Conservation (phyloP, 352 stramenopile species). For the Peronospora tabacina region DNA sequence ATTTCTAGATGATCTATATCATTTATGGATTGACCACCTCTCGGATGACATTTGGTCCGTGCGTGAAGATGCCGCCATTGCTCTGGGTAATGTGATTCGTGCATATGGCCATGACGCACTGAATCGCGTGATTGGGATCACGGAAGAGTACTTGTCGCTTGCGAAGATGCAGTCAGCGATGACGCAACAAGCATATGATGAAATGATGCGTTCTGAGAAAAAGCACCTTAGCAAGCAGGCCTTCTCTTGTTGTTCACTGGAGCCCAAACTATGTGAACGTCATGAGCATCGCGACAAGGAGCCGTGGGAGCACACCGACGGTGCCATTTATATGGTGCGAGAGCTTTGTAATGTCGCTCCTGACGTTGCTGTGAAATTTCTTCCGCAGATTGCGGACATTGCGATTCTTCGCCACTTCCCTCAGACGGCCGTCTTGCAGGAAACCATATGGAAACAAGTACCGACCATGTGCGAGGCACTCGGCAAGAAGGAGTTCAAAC, state of each 20-base stretch:
- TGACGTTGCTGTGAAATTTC: conserved; percentile 39
- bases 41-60: conserved; percentile 97
- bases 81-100: conserved; percentile 89
- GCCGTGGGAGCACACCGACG: conserved; percentile 93
- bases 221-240: conserved; percentile 90
- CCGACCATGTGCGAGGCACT: conserved; percentile 61
- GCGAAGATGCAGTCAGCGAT: conserved; percentile 89
- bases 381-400: conserved; percentile 58
- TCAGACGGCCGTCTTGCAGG: conserved; percentile 63
- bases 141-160: conserved; percentile 61
- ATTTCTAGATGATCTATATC: conserved; percentile 83
- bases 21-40: conserved; percentile 91
- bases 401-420: conserved; percentile 72
- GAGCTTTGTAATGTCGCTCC: conserved; percentile 80
- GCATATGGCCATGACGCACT: conserved; percentile 86
- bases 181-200: conserved; percentile 89
- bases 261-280: conserved; percentile 89
- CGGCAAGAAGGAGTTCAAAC: conserved; percentile 80
- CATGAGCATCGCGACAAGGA: conserved; percentile 80
- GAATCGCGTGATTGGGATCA: conserved; percentile 63
- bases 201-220: conserved; percentile 86
- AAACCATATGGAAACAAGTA: conserved; percentile 83
- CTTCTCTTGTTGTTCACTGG: conserved; percentile 92
- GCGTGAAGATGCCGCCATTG: conserved; percentile 91
- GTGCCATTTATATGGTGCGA: conserved; percentile 92